A percentile compares a stretch with the other conserved stretches of the same genome.
phyloP scores from a whole-genome alignment of 371 early-diverging fungal genomes.

The Capillidium heterosporum region DNA sequence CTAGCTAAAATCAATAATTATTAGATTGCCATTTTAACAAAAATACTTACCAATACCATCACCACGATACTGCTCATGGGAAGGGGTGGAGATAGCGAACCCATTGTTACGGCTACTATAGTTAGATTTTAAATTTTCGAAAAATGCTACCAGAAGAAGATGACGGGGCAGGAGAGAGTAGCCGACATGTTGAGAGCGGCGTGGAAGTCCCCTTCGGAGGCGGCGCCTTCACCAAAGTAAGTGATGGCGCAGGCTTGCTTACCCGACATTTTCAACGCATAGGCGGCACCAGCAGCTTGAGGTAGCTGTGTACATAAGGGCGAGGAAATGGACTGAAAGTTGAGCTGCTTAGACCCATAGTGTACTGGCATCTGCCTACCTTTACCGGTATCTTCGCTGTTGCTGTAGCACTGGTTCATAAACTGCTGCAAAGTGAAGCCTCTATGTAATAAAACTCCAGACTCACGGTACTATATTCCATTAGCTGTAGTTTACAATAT shows the following conservation, averaged over 20 bases:
- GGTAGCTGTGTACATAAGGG: constrained; percentile 94
- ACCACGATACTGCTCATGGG: constrained; percentile 86
- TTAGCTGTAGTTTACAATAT: background rate
- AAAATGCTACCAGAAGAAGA: constrained; percentile 72
- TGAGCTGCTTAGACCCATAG: constrained; percentile 66
- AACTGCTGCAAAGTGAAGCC: constrained; percentile 84
- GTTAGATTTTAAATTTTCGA: background rate
- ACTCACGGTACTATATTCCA: constrained; percentile 74
- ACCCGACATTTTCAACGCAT: constrained; percentile 70
- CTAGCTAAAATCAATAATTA: constrained; percentile 3
- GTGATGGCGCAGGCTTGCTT: constrained; percentile 62
- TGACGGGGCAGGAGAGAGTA: constrained; percentile 72
- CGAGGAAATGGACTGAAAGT: constrained; percentile 93
- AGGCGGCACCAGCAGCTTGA: constrained; percentile 97
- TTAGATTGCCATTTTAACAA: background rate
- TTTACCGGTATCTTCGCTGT: constrained; percentile 74
- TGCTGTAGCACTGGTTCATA: constrained; percentile 92
- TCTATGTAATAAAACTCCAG: constrained; percentile 79
- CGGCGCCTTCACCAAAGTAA: constrained; percentile 97
- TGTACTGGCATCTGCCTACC: constrained; percentile 98
- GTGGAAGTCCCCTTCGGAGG: constrained; percentile 95
- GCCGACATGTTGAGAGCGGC: constrained; percentile 94
- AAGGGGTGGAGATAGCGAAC: constrained; percentile 93
- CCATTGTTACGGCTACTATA: constrained; percentile 83
- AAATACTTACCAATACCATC: constrained; percentile 67